Evolutionary conservation across 2,329 filamentous ascomycete genomes (phyloP), one percentile per base, ranked within the genome.

Genomic region (Ophiostoma fasciatum): DNA sequence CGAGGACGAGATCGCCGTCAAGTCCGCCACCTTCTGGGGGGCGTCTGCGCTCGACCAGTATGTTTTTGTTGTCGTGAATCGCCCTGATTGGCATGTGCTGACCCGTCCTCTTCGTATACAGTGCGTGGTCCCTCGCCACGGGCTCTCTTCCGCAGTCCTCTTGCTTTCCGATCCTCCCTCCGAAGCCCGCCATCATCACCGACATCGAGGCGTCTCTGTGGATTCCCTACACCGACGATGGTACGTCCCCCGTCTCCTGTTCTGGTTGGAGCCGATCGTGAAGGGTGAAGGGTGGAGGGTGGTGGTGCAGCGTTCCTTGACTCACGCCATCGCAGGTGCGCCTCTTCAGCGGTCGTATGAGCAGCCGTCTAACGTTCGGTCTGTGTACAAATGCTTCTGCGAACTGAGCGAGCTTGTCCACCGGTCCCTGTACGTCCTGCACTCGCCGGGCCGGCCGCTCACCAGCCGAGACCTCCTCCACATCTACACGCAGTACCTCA

Each of bases 381-480:
- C 74, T 2, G 70, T 78, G 6, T 77, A 73, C 50, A 74, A 71
- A 52, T 71, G 76, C 44, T 77, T 82, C 45, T 79, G 75, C 48
- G 73, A 78, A 48, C 64, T 85, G 34, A 82, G 76, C 42, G 78
- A 83, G 54, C 67, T 84, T 1, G 73, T 82, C 1, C 80, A 82
- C 50, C 69, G 79, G 45, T 78, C 75, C 21, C 62, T 82, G 15
- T 78, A 78, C 49, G 67, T 79, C 27, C 66, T 83, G n/a, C 79
- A 82, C 49, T 76, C 78, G 4, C 79, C 80, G 0, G 73, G 70
- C 12, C 66, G 68, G 37, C 70, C 70, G 5, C 61, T 83, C 30
- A 79, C 72, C 0, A 74, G 74, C 44, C 65, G 68, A 27, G 69
- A 71, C 27, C 58, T 84, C 2, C 59, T 82, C 8, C 64, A 62